phyloP scores from a whole-genome alignment of 805 yeast species.

The Saccharomycopsis fodiens region DNA sequence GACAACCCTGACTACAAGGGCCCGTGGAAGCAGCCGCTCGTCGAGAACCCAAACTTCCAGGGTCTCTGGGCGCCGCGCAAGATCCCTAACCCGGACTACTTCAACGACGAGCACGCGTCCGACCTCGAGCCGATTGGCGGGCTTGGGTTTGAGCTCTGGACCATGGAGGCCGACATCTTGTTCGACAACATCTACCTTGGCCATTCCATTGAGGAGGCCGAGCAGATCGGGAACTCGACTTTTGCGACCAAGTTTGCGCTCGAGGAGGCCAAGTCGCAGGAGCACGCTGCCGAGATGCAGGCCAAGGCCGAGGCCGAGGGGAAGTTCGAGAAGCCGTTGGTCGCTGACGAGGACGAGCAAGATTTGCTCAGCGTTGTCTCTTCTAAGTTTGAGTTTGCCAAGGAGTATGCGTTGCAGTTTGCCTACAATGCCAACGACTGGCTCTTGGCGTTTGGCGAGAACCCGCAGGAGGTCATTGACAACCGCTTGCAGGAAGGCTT shows the following conservation, averaged over 20 bases:
- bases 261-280: conserved; percentile 39
- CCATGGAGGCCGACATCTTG: conserved; percentile 66
- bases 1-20: conserved; percentile 70
- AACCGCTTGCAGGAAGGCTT: conserved; percentile 45
- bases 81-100: conserved; percentile 65
- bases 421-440: conserved; percentile 28
- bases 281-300: conserved; percentile 34
- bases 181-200: conserved; percentile 85
- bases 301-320: conserved; percentile 35
- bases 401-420: conserved; percentile 36
- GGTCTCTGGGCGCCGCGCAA: conserved; percentile 71
- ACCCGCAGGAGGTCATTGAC: conserved; percentile 39
- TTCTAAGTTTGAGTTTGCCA: conserved; percentile 49
- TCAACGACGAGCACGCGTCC: conserved; percentile 49
- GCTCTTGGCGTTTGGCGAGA: conserved; percentile 32
- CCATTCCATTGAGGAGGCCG: conserved; percentile 79
- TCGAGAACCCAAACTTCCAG: conserved; percentile 66
- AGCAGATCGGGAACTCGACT: conserved; percentile 70
- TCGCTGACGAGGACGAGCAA: conserved; percentile 21
- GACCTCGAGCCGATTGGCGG: conserved; percentile 66
- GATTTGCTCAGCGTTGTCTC: conserved; percentile 1
- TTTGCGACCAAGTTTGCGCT: conserved; percentile 46
- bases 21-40: conserved; percentile 63
- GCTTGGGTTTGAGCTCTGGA: conserved; percentile 84
- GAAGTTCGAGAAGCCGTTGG: conserved; percentile 24